Evolutionary conservation across 768 basidiomycete species (phyloP), one percentile per base, ranked within the genome.

Genomic region (Leucosporidium yakuticum): DNA sequence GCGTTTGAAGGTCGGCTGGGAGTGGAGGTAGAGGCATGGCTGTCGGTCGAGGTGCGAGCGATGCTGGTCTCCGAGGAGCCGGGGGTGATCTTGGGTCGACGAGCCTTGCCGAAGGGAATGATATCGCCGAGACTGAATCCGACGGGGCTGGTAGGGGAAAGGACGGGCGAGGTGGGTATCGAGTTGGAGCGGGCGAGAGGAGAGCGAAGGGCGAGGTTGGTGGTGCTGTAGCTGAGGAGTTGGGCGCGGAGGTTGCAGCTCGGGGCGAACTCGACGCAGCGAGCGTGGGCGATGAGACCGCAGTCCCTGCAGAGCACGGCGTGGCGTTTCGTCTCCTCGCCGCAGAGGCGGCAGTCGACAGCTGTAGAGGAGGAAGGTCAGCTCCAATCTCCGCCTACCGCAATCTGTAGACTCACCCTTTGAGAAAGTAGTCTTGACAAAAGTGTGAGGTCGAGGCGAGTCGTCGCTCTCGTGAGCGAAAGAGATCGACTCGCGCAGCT

Each of bases 381-480:
- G 55, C 17, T 23, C 44, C 62, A 51, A 2, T 44, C 11, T 32
- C 7, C 21, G 19, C 23, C 27, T 15, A 53, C 27, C 12, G 12
- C 20, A 20, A 6, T 48, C 31, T 8, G n/a, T 25, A 69, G 53
- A 81, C 89, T 77, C 77, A 96, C 93, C 85, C 82, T 93, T 93
- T 75, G 87, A 86, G 78, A 97, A 96, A 14, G 88, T 88, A 5
- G 91, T 94, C 81, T 90, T 93, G 36, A 95, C 88, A 77, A 95
- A 93, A 19, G 84, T 83, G 75, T 96, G 94, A 48, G 87, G 84
- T 57, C 51, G 61, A 3, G 48, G 57, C 7, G 29, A 36, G 20
- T 63, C 64, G 49, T 68, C 70, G 4, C 29, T 48, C 6, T 57
- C 64, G 23, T 51, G 34, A 20, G 2, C 32, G 19, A 59, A 49